Conservation (phyloP, 1,284 basidiomycete species). For the Volvariella volvacea region DNA sequence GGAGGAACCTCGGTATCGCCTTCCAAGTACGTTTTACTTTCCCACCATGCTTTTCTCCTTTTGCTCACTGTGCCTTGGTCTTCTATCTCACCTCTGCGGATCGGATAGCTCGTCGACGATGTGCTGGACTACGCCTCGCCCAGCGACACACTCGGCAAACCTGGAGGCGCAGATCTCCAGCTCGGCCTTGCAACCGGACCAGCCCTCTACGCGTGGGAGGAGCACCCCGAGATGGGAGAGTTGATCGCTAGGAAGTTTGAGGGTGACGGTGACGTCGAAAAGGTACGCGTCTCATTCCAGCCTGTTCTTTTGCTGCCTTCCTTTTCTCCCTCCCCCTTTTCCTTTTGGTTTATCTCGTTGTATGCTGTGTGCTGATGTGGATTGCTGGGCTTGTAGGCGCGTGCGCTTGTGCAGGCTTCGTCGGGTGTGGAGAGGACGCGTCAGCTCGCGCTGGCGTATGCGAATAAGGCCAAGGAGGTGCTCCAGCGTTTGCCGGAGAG, state of each 20-base stretch:
- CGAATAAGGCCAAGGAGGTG: slow-evolving; percentile 70
- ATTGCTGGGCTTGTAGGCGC: slow-evolving; percentile 45
- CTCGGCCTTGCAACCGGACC: slow-evolving; percentile 93
- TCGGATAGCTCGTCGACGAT: slow-evolving; percentile 86
- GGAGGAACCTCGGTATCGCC: slow-evolving; percentile 67
- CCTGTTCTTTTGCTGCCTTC: neutral
- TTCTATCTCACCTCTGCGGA: slow-evolving; percentile 2
- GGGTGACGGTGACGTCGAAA: slow-evolving; percentile 83
- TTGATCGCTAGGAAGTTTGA: slow-evolving; percentile 86
- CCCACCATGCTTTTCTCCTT: too few species aligned
- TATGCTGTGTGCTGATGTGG: neutral
- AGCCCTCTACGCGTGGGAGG: slow-evolving; percentile 93
- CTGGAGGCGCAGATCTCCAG: slow-evolving; percentile 56
- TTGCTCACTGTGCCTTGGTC: too few species aligned
- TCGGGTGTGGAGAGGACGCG: slow-evolving; percentile 82
- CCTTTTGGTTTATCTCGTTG: neutral
- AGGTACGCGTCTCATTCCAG: slow-evolving; percentile 45
- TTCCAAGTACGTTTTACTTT: slow-evolving; percentile 68
- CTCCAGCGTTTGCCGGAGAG: slow-evolving; percentile 73
- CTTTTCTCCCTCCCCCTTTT: neutral
- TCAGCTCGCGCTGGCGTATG: slow-evolving; percentile 71
- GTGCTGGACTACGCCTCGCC: slow-evolving; percentile 86
- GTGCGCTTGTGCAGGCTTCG: slow-evolving; percentile 71
- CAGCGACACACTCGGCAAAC: slow-evolving; percentile 29
- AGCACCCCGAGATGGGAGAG: slow-evolving; percentile 81